Percentiles rank a stretch among this genome's conserved stretches.
phyloP scores from a whole-genome alignment of 805 yeast species.

The Monosporozyma servazzii region DNA sequence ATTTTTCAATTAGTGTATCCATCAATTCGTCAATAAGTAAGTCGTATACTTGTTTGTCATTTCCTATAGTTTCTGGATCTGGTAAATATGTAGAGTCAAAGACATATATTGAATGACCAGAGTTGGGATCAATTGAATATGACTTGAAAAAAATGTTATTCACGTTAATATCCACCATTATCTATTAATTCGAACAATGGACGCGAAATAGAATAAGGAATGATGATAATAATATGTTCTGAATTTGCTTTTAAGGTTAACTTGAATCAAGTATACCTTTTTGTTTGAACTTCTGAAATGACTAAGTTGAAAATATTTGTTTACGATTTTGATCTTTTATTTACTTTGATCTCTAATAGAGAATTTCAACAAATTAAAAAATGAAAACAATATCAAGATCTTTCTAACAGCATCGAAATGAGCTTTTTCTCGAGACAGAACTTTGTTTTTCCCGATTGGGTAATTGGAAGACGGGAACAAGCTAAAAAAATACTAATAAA shows the following conservation, averaged over 20 bases:
- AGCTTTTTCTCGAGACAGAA: neutral
- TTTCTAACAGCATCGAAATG: neutral
- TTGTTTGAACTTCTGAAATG: neutral
- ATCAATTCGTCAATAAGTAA: constrained; percentile 42
- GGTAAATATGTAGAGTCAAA: constrained; percentile 81
- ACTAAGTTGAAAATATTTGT: neutral
- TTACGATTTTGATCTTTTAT: neutral
- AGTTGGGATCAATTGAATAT: constrained; percentile 53
- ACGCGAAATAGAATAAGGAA: neutral
- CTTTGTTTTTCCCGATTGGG: neutral
- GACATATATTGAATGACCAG: constrained; percentile 64
- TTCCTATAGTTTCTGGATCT: constrained; percentile 35
- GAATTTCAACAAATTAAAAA: neutral
- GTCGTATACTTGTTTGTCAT: constrained; percentile 31
- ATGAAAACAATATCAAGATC: neutral
- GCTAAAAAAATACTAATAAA: neutral
- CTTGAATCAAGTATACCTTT: neutral
- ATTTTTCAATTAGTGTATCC: constrained; percentile 41
- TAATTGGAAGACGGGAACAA: neutral
- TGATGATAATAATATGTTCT: neutral
- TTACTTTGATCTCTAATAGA: neutral
- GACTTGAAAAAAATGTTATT: constrained; percentile 48
- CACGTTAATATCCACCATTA: constrained; percentile 27
- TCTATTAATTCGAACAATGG: neutral
- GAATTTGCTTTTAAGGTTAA: neutral